phyloP scores from a whole-genome alignment of 1,284 basidiomycete genomes.

The Ceratobasidium sp. region DNA sequence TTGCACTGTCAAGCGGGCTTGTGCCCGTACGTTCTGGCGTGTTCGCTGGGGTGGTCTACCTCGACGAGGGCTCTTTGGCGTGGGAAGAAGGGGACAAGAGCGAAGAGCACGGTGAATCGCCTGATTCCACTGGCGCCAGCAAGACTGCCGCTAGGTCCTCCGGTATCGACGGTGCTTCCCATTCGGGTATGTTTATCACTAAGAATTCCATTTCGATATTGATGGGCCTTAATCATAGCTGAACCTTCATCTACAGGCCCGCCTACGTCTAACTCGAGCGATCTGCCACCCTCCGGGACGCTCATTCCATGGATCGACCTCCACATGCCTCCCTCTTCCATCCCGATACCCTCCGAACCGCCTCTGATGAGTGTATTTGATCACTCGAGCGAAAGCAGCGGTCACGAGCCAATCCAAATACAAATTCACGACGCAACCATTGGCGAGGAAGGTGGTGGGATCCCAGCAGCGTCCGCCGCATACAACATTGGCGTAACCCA shows the following conservation, averaged over 20 bases:
- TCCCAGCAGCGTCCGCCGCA: neutral
- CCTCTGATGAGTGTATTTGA: slow-evolving; percentile 33
- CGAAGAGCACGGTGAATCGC: neutral
- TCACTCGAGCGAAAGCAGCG: slow-evolving; percentile 26
- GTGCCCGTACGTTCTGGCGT: slow-evolving; percentile 20
- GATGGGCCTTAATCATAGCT: neutral
- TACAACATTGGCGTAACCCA: neutral
- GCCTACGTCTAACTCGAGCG: neutral
- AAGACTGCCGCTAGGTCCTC: neutral
- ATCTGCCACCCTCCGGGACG: slow-evolving; percentile 8
- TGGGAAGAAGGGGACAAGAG: slow-evolving; percentile 29
- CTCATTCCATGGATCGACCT: slow-evolving; percentile 35
- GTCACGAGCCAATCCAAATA: slow-evolving; percentile 26
- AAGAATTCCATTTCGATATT: neutral
- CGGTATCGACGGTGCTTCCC: neutral
- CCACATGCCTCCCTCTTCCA: slow-evolving; percentile 31
- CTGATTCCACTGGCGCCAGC: neutral
- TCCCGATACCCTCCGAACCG: slow-evolving; percentile 21
- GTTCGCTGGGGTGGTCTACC: slow-evolving; percentile 29
- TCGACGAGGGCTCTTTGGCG: slow-evolving; percentile 20
- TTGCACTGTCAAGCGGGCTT: slow-evolving; percentile 32
- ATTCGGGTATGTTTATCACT: neutral
- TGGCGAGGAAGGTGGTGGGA: slow-evolving; percentile 6
- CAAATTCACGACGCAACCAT: slow-evolving; percentile 26
- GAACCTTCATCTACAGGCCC: neutral